Percentiles rank a stretch among this genome's conserved stretches.
Evolutionary conservation across 345 rosid genomes (phyloP).

Genomic region (Schrenkiella parvula): DNA sequence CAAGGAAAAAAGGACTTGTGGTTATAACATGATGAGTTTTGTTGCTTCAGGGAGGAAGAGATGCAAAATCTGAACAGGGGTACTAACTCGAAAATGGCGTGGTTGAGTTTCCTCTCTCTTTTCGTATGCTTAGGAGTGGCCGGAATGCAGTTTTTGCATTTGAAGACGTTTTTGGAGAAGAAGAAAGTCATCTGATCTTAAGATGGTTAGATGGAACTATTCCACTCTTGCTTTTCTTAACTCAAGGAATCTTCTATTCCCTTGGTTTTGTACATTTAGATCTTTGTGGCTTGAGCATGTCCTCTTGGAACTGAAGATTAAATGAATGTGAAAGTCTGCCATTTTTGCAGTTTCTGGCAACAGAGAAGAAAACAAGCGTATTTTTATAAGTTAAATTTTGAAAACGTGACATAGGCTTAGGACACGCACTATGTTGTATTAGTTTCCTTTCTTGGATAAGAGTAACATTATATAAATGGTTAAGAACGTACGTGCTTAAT

Average conservation of each 20-base stretch:
- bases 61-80: slow-evolving; percentile 72
- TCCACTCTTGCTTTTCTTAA: slow-evolving; percentile 1
- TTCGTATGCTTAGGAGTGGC: slow-evolving; percentile 78
- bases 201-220: slow-evolving; percentile 17
- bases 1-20: no score
- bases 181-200: slow-evolving; percentile 64
- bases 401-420: neutral
- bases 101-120: slow-evolving; percentile 61
- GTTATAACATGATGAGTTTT: neutral
- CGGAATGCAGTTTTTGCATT: slow-evolving; percentile 72
- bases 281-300: slow-evolving; percentile 7
- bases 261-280: slow-evolving; percentile 19
- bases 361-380: neutral
- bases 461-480: neutral
- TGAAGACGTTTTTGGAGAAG: slow-evolving; percentile 84
- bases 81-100: slow-evolving; percentile 64
- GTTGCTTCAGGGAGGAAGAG: slow-evolving; percentile 61
- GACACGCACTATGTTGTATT: no score
- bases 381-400: neutral
- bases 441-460: neutral
- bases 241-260: slow-evolving; percentile 26
- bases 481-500: neutral
- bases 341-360: neutral
- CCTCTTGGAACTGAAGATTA: neutral
- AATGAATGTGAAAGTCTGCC: neutral